phyloP scores from a whole-genome alignment of 768 basidiomycete species.

The Pulveroboletus sp. region DNA sequence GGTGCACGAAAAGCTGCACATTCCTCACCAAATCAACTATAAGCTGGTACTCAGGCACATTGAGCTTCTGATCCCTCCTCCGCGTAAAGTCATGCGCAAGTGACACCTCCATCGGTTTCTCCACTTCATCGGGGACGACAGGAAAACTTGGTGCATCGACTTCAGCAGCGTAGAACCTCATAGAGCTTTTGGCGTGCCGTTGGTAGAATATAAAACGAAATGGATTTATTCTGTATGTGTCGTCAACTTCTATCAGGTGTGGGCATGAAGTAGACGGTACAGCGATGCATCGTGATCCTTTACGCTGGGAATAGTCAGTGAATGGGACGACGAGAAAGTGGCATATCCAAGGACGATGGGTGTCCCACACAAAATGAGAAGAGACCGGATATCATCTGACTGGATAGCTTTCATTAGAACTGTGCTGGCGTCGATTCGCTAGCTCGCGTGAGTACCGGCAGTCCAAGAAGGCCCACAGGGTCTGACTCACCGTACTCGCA shows the following conservation, averaged over 20 bases:
- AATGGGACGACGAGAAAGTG: conserved; percentile 13
- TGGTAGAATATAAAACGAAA: conserved; percentile 44
- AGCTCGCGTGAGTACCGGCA: conserved; percentile 5
- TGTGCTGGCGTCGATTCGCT: conserved; percentile 16
- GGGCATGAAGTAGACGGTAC: conserved; percentile 7
- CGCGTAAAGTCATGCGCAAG: conserved; percentile 39
- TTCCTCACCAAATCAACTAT: conserved; percentile 41
- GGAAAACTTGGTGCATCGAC: conserved; percentile 26
- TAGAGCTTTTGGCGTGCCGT: conserved; percentile 47
- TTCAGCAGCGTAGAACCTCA: conserved; percentile 62
- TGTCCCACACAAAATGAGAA: conserved; percentile 14
- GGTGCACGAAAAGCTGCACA: neutral
- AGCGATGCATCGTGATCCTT: conserved; percentile 28
- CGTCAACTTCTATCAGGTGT: conserved; percentile 8
- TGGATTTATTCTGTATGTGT: conserved; percentile 10
- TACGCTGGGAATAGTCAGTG: conserved; percentile 24
- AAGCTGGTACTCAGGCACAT: conserved; percentile 19
- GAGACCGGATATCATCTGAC: conserved; percentile 15
- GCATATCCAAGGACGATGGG: conserved; percentile 31
- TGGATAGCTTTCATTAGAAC: conserved; percentile 10
- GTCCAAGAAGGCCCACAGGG: neutral
- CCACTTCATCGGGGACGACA: conserved; percentile 13
- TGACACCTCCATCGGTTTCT: conserved; percentile 25
- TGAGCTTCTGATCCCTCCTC: conserved; percentile 3
- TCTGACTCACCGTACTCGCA: conserved; percentile 28